Base-by-base conservation (phyloP, 1,139 yeast species). In the Pichia kudriavzevii region DNA sequence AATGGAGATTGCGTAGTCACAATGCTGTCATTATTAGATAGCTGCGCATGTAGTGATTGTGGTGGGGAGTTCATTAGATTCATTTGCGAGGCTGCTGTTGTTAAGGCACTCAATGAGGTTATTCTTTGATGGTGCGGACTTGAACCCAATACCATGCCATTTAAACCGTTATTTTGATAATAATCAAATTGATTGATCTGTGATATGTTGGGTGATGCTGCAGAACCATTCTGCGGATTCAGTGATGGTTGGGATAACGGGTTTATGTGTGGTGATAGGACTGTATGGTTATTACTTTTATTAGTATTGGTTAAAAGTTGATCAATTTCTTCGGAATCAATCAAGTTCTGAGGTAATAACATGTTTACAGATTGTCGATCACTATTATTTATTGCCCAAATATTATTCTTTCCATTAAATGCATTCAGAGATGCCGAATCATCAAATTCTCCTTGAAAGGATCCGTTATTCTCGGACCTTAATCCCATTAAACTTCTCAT, bases 271-370 rank as follows among this genome's bases (percentile, higher is more conserved):
- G 26, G 28, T 14, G 27, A 15, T 14, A 5, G 9, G 5, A 12
- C 15, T 14, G 7, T n/a, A n/a, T 25, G 13, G 7, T n/a, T n/a
- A 17, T 28, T 35, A 26, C 19, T 28, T 9, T 18, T 22, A 16
- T n/a, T n/a, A n/a, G n/a, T n/a, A n/a, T n/a, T n/a, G n/a, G n/a
- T n/a, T n/a, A n/a, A n/a, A n/a, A n/a, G 21, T 17, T 22, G 31
- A 18, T 31, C 40, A 11, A 47, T 20, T 16, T 48, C 51, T 11
- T 41, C 50, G n/a, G 43, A 48, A 15, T 47, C 53, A 17, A 53
- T 52, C 7, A 53, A 31, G 12, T 51, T 43, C 28, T 52, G 58
- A 5, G 56, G 58, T 9, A 51, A 33, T 10, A 50, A 31, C 34
- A 47, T 38, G 22, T 51, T 48, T 10, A 52, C 49, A 29, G 38